phyloP scores from a whole-genome alignment of 108 stramenopile genomes.

The Skeletonema potamos region DNA sequence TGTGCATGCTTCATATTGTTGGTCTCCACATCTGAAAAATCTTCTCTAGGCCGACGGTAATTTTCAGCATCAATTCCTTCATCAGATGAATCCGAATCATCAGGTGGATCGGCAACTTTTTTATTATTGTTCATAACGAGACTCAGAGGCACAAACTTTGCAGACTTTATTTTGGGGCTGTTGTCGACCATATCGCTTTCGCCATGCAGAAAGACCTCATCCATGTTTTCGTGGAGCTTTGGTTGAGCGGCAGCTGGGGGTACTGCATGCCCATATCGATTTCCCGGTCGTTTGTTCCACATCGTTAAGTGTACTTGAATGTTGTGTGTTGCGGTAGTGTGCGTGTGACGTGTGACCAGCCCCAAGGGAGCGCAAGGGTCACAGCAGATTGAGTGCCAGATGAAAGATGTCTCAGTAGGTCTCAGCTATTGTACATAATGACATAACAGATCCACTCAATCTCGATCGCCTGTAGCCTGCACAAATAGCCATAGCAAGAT shows the following conservation, averaged over 20 bases:
- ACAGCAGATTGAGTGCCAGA: too few species aligned
- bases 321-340: too few species aligned
- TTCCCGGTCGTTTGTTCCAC: background rate
- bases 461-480: too few species aligned
- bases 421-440: too few species aligned
- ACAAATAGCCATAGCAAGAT: too few species aligned
- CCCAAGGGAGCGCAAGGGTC: too few species aligned
- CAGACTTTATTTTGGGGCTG: background rate
- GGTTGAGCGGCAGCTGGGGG: background rate
- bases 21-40: background rate
- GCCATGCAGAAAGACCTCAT: background rate
- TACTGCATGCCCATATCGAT: background rate
- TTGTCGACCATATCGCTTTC: background rate
- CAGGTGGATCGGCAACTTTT: background rate
- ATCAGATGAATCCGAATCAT: background rate
- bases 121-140: background rate
- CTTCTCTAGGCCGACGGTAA: background rate
- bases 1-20: too few species aligned
- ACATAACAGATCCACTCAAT: too few species aligned
- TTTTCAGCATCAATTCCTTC: background rate
- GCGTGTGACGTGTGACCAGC: too few species aligned
- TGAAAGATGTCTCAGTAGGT: too few species aligned
- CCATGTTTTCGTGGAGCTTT: background rate
- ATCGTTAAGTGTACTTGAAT: too few species aligned
- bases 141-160: background rate